A percentile compares a stretch with the other conserved stretches of the same genome.
Evolutionary conservation across 306 rosid species (phyloP).

Genomic region (Cicer chorassanicum): DNA sequence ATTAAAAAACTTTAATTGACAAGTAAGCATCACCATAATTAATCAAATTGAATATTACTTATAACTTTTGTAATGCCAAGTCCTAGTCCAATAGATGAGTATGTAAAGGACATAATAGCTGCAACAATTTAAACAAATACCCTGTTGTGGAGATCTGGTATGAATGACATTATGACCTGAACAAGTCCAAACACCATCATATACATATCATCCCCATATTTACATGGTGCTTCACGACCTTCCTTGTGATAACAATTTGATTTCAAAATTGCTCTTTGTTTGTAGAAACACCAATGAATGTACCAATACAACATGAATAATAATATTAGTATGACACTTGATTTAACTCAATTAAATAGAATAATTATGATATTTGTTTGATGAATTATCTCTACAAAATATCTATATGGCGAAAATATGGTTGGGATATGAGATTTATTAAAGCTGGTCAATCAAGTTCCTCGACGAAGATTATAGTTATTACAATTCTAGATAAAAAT

Average conservation of each 20-base stretch:
- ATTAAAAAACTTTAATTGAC: slow-evolving; percentile 8
- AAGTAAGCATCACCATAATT: neutral
- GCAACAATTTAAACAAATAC: slow-evolving; percentile 74
- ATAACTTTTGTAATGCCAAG: slow-evolving; percentile 68
- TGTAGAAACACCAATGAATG: neutral
- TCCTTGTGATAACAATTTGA: slow-evolving; percentile 81
- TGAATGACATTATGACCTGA: slow-evolving; percentile 74
- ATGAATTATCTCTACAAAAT: no score
- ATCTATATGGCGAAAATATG: no score
- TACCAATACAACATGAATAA: neutral
- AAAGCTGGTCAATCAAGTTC: no score
- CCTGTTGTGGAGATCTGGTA: slow-evolving; percentile 80
- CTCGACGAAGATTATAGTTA: no score
- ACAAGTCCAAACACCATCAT: slow-evolving; percentile 78
- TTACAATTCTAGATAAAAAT: no score
- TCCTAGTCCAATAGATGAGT: slow-evolving; percentile 70
- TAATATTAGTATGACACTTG: neutral
- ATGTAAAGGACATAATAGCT: slow-evolving; percentile 73
- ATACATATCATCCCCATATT: slow-evolving; percentile 55
- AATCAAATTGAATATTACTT: slow-evolving; percentile 50
- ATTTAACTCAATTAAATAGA: no score
- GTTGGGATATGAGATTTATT: no score
- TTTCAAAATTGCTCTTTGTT: slow-evolving; percentile 71
- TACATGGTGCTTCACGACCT: slow-evolving; percentile 76
- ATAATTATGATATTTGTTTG: no score